A percentile compares a stretch with the other conserved stretches of the same genome.
Conservation (phyloP, 805 yeast genomes). For the Metschnikowia shivogae region DNA sequence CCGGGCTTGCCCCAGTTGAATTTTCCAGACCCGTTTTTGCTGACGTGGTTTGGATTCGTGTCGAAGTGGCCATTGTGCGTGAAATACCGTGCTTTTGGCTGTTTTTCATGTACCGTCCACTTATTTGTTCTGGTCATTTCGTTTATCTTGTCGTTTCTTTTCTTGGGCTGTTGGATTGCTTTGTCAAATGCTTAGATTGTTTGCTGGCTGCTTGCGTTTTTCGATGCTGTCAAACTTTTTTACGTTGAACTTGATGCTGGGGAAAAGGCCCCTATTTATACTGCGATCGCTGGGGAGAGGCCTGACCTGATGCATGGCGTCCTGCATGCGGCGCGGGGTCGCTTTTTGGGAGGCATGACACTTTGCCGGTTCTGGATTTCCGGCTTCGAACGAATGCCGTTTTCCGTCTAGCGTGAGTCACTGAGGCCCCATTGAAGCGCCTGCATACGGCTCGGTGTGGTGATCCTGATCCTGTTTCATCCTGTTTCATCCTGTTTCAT, state of each 20-base stretch:
- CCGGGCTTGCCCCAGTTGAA: constrained; percentile 86
- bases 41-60: constrained; percentile 69
- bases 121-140: constrained; percentile 74
- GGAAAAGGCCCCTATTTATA: not conserved
- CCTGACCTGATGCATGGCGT: constrained; percentile 2
- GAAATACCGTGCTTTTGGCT: constrained; percentile 65
- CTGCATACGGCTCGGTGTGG: no score
- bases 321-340: not conserved
- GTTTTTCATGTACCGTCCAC: constrained; percentile 65
- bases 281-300: not conserved
- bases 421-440: no score
- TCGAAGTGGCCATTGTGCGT: constrained; percentile 70
- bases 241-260: not conserved
- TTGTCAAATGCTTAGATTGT: no score
- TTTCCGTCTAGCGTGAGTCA: no score
- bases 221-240: no score
- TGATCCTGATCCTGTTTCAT: no score
- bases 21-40: constrained; percentile 82
- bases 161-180: no score
- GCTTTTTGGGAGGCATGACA: not conserved
- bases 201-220: no score
- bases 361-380: no score
- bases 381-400: no score
- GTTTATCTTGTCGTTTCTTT: not conserved
- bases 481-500: no score